Evolutionary conservation across 208 protist genomes (phyloP).

Genomic region (Naegleria gruberi): DNA sequence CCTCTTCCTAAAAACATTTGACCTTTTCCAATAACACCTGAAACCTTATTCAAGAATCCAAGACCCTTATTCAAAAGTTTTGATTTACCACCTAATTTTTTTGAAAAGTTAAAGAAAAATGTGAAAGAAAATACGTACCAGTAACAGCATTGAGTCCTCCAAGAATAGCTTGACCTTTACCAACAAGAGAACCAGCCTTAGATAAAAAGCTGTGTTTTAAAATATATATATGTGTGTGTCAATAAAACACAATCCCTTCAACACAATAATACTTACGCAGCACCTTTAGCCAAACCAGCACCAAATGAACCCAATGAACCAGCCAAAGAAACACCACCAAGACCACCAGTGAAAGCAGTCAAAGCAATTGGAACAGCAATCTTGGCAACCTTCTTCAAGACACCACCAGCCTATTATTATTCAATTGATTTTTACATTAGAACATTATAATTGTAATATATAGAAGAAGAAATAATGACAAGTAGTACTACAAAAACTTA

Average conservation of each 20-base stretch:
- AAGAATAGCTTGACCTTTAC: background rate
- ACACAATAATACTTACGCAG: too few species aligned
- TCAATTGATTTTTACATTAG: background rate
- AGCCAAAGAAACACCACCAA: background rate
- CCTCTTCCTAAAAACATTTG: background rate
- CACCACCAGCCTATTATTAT: background rate
- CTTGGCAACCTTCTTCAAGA: background rate
- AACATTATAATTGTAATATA: too few species aligned
- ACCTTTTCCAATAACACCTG: background rate
- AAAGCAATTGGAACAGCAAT: background rate
- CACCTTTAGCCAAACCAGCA: background rate
- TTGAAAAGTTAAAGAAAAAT: too few species aligned
- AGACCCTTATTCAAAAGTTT: background rate
- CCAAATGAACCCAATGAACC: background rate
- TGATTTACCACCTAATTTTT: background rate
- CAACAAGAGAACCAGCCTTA: background rate
- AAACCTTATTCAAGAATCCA: background rate
- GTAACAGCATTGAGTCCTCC: background rate
- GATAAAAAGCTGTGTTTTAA: too few species aligned
- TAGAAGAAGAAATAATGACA: too few species aligned
- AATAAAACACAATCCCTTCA: too few species aligned
- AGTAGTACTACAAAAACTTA: background rate
- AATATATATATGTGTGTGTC: too few species aligned
- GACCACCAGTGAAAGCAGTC: background rate
- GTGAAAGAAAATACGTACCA: too few species aligned